phyloP scores from a whole-genome alignment of 2,329 filamentous ascomycete genomes.

The Cladosporium sp. region DNA sequence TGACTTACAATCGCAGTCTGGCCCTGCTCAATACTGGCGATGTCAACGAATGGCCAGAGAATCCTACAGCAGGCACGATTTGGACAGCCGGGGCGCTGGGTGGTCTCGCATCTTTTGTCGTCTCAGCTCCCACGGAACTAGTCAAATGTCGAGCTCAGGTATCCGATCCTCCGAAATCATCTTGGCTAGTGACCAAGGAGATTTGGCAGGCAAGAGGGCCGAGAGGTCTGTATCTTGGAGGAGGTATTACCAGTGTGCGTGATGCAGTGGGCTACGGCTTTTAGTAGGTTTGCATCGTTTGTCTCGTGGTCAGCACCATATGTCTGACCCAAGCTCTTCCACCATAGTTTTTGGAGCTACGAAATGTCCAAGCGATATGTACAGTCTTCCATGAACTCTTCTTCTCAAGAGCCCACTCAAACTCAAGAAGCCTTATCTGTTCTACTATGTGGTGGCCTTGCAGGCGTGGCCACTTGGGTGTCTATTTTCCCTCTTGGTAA shows the following conservation, averaged over 20 bases:
- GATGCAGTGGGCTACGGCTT: slow-evolving; percentile 95
- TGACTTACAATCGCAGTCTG: slow-evolving; percentile 85
- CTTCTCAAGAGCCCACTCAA: slow-evolving; percentile 50
- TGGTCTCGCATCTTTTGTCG: slow-evolving; percentile 79
- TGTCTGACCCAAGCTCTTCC: background rate
- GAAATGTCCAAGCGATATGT: slow-evolving; percentile 68
- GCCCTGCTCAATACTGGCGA: slow-evolving; percentile 53
- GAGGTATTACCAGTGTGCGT: slow-evolving; percentile 74
- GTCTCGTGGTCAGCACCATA: background rate
- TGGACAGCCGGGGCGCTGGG: slow-evolving; percentile 80
- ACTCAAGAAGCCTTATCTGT: slow-evolving; percentile 34
- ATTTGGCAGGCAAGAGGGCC: slow-evolving; percentile 48
- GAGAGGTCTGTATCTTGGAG: slow-evolving; percentile 77
- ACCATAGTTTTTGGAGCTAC: slow-evolving; percentile 77
- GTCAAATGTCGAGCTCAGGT: slow-evolving; percentile 88
- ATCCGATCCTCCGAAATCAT: slow-evolving; percentile 36
- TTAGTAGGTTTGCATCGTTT: slow-evolving; percentile 57
- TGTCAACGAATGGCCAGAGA: slow-evolving; percentile 19
- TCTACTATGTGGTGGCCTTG: slow-evolving; percentile 80
- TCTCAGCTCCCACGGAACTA: slow-evolving; percentile 86
- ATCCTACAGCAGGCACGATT: slow-evolving; percentile 29
- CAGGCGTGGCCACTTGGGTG: slow-evolving; percentile 84
- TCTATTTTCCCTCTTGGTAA: slow-evolving; percentile 76
- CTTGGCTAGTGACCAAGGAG: slow-evolving; percentile 32
- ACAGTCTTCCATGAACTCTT: slow-evolving; percentile 31